phyloP scores from a whole-genome alignment of 1,139 yeast species.

The Geotrichum phurueaensis region DNA sequence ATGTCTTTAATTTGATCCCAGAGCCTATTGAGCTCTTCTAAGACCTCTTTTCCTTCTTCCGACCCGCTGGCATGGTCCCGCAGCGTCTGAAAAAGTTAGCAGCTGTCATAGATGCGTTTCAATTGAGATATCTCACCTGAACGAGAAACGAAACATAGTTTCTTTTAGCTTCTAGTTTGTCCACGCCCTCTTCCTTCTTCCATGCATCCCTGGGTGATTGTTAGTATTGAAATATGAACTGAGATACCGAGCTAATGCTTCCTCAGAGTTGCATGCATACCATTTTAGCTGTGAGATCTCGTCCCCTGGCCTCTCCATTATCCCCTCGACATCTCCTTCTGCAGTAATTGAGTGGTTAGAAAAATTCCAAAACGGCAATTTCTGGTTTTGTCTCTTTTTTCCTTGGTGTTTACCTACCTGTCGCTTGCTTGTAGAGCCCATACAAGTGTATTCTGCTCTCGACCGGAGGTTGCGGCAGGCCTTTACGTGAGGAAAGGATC shows the following conservation, averaged over 20 bases:
- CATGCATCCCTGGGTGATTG: constrained; percentile 1
- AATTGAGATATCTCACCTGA: background rate
- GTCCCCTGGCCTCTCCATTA: constrained; percentile 55
- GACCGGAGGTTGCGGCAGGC: constrained; percentile 74
- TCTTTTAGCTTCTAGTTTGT: constrained; percentile 1
- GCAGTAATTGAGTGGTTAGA: background rate
- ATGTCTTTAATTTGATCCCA: background rate
- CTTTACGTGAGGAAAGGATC: constrained; percentile 61
- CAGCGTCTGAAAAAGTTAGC: background rate
- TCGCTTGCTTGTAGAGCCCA: constrained; percentile 82
- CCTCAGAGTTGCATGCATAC: constrained; percentile 26
- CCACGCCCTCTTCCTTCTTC: constrained; percentile 2
- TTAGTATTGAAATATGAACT: background rate
- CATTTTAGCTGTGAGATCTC: constrained; percentile 67
- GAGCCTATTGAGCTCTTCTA: background rate
- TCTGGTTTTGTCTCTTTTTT: background rate
- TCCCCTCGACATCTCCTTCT: constrained; percentile 71
- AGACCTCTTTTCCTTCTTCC: background rate
- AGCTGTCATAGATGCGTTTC: background rate
- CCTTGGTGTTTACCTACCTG: constrained; percentile 28
- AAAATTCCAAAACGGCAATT: background rate
- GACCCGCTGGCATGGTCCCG: background rate
- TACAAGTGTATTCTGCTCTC: constrained; percentile 63
- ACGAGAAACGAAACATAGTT: constrained; percentile 2
- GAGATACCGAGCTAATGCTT: background rate